Base-by-base conservation (phyloP, 2,329 filamentous ascomycete species). In the Akanthomyces uredinophilus region DNA sequence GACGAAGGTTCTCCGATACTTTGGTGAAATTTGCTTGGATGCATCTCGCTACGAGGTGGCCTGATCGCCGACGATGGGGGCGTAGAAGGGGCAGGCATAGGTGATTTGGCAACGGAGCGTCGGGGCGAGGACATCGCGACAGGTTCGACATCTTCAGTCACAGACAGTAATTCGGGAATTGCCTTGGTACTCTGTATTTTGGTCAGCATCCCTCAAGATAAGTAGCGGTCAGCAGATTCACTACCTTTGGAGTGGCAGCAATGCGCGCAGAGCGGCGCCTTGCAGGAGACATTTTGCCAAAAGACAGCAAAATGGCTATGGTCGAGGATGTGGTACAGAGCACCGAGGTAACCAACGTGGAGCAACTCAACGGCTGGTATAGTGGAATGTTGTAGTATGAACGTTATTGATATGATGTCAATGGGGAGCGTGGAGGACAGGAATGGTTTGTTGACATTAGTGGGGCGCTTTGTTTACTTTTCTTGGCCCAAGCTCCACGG, bases 21-120 rank as follows among this genome's bases (percentile, higher is more conserved):
- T 66, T 85, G 82, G 62, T 95, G 91, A 62, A 86, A 85, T 71
- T 90, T 90, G 78, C 90, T 90, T 10, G 94, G 94, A 72, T 97
- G 93, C 93, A 97, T 97, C 73, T 96, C 92, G 64, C 87, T 86
- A 66, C 83, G 82, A 53, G 88, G 79, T 27, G 91, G 90, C 77
- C 90, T 89, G 67, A 89, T 78, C 6, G 86, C 82, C 4, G 86
- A 86, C 16, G 82, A 83, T 44, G 85, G 84, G 5, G 92, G 92
- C 1, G 90, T 88, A 32, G 70, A 70, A 4, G 77, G 77, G 22
- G 24, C 41, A 22, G 43, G 29, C 51, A 49, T 27, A 1, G 59
- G 59, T 4, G 59, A 61, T 13, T 50, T 55, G 43, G 41, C 29
- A 44, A 43, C 11, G 32, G 27, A 55, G 32, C 59, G 59, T 20